These are phyloP conservation scores for Cicer arietinum DNA, from an alignment of 306 rosid genomes.

Conservation along the genomic window DNA sequence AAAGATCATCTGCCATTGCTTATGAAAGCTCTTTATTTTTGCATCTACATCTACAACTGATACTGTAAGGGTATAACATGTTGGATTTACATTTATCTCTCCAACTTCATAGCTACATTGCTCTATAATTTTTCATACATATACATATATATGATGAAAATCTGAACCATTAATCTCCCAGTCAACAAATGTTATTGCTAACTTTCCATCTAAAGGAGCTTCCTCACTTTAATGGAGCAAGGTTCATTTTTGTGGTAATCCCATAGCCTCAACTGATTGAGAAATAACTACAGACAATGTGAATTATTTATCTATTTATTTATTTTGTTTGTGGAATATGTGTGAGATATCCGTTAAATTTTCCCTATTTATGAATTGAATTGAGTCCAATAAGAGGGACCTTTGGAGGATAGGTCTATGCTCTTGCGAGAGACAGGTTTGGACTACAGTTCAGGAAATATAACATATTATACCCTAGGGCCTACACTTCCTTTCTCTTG, in stretches of 20 bases:
- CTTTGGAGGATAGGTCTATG: neutral
- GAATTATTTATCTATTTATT: neutral
- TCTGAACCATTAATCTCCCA: neutral
- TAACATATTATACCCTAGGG: neutral
- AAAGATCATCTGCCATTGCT: neutral
- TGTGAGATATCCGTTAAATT: neutral
- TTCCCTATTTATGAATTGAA: neutral
- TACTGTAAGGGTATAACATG: constrained; percentile 5
- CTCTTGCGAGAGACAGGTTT: neutral
- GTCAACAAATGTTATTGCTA: neutral
- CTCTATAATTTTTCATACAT: neutral
- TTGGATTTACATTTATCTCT: constrained; percentile 18
- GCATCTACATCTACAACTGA: neutral
- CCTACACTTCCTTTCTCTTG: constrained; percentile 6
- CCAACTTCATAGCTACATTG: neutral
- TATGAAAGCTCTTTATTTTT: constrained; percentile 21
- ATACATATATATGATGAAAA: neutral
- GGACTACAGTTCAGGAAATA: constrained; percentile 17
- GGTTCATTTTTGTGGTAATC: neutral
- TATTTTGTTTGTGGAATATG: neutral
- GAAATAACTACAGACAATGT: constrained; percentile 2
- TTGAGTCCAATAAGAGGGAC: neutral
- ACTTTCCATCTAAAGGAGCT: neutral
- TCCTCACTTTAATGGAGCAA: neutral
- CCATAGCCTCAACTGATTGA: neutral